Evolutionary conservation across 352 stramenopile species (phyloP).

Genomic region (Phytophthora vignae): DNA sequence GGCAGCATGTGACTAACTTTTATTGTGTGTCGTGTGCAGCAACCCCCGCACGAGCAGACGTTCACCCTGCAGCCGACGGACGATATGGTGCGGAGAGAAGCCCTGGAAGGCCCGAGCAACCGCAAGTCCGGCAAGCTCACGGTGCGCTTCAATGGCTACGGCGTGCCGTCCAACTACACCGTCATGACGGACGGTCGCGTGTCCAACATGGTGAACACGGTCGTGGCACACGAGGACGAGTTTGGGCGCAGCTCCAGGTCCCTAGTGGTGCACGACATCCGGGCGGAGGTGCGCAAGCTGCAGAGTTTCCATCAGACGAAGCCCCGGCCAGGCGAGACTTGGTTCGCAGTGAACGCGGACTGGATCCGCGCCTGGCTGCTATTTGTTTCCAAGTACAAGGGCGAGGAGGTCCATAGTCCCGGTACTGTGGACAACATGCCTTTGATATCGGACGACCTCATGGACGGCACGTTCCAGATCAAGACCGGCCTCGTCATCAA

Average conservation of each 20-base stretch:
- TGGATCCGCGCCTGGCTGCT: slow-evolving; percentile 81
- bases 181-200: slow-evolving; percentile 58
- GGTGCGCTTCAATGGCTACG: slow-evolving; percentile 76
- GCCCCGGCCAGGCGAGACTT: slow-evolving; percentile 63
- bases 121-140: slow-evolving; percentile 76
- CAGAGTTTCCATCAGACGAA: slow-evolving; percentile 75
- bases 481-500: slow-evolving; percentile 65
- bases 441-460: slow-evolving; percentile 72
- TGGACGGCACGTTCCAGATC: slow-evolving; percentile 76
- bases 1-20: slow-evolving; percentile 16
- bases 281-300: slow-evolving; percentile 66
- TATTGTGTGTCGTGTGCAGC: slow-evolving; percentile 36
- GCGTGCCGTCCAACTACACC: slow-evolving; percentile 65
- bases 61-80: slow-evolving; percentile 71
- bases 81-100: slow-evolving; percentile 61
- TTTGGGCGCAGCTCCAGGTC: slow-evolving; percentile 57
- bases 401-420: slow-evolving; percentile 59
- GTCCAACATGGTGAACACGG: slow-evolving; percentile 54
- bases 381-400: slow-evolving; percentile 80
- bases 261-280: slow-evolving; percentile 61
- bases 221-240: slow-evolving; percentile 77
- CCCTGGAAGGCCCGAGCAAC: slow-evolving; percentile 59
- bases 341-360: slow-evolving; percentile 68
- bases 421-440: slow-evolving; percentile 80
- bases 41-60: slow-evolving; percentile 63